Evolutionary conservation across 345 rosid genomes (phyloP).

Genomic region (Salix dunnii): DNA sequence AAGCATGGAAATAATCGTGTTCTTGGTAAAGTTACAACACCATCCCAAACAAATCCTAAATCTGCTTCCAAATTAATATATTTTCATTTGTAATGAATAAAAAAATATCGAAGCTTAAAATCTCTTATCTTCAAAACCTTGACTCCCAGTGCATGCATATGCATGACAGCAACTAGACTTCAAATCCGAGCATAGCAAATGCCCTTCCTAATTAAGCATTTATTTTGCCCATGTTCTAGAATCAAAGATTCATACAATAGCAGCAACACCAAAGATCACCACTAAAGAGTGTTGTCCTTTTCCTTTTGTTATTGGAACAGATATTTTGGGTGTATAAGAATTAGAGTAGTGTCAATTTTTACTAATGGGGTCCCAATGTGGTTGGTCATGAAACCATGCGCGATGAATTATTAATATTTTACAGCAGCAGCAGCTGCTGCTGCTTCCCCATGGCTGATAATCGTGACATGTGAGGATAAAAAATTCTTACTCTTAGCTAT

Average conservation of each 20-base stretch:
- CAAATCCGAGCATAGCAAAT: background rate
- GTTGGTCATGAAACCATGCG: constrained; percentile 11
- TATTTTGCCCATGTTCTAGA: background rate
- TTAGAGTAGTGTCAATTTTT: background rate
- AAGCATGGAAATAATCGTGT: too few relatives aligned
- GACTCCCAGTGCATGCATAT: background rate
- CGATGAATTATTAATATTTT: background rate
- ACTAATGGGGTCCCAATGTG: background rate
- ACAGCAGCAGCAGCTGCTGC: background rate
- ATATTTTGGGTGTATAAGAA: background rate
- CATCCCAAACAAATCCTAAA: background rate
- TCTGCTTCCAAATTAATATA: background rate
- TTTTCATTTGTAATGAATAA: background rate
- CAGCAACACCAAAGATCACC: background rate
- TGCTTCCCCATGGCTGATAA: background rate
- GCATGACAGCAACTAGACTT: background rate
- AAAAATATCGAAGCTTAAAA: background rate
- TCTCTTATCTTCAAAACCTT: background rate
- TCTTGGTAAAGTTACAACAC: too few relatives aligned
- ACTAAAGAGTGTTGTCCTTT: background rate
- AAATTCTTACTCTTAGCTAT: background rate
- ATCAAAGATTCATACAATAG: background rate
- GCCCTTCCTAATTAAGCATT: background rate
- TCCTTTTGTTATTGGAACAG: background rate
- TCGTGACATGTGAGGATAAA: background rate